phyloP scores from a whole-genome alignment of 176 grass and related monocot species.

The Musa troglodytarum region DNA sequence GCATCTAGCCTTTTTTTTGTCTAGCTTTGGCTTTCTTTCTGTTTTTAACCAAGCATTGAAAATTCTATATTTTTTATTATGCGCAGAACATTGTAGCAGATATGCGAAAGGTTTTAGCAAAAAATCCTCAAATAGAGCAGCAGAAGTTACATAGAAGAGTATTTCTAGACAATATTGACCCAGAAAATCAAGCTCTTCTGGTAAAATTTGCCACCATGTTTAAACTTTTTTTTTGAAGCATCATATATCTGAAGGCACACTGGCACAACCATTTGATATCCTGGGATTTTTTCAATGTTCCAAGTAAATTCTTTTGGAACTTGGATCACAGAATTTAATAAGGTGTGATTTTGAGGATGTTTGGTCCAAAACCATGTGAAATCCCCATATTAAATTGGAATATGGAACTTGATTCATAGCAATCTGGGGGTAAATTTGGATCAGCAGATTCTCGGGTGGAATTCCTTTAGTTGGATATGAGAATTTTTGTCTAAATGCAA shows the following conservation, averaged over 20 bases:
- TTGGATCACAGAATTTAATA: background rate
- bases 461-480: no score
- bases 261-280: no score
- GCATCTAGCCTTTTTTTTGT: slow-evolving; percentile 10
- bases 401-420: no score
- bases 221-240: background rate
- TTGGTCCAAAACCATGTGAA: background rate
- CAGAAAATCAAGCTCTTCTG: slow-evolving; percentile 95
- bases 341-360: background rate
- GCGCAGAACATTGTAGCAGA: slow-evolving; percentile 78
- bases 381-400: background rate
- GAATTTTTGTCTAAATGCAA: no score
- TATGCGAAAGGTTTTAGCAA: slow-evolving; percentile 95
- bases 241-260: no score
- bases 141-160: slow-evolving; percentile 92
- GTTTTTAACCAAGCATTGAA: slow-evolving; percentile 9
- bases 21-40: slow-evolving; percentile 9
- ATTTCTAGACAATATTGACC: slow-evolving; percentile 90
- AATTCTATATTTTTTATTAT: slow-evolving; percentile 17
- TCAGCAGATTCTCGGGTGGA: no score
- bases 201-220: slow-evolving; percentile 27
- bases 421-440: no score
- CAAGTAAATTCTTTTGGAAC: background rate
- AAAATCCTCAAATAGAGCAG: slow-evolving; percentile 90
- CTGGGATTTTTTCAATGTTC: background rate